Evolutionary conservation across 176 grass and related monocot species (phyloP), one percentile per base, ranked within the genome.

Genomic region (Canna indica): DNA sequence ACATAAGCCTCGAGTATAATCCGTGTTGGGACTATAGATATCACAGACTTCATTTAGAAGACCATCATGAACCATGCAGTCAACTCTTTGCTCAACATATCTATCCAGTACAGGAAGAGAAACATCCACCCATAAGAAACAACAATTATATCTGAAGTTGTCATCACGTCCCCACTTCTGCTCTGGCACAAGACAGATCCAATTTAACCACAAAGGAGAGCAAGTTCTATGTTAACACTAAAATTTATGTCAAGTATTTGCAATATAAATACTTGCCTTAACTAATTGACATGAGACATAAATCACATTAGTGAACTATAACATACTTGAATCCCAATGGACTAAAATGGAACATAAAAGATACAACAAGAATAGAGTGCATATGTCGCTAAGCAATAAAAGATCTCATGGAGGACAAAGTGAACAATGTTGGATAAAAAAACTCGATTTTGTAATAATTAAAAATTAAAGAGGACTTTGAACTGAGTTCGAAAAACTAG

Each of bases 61-160:
- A 29, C 84, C 86, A 72, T 70, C 70, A 90, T 84, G 53, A 79
- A 93, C 79, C 94, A 99, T 93, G 76, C 76, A 82, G 63, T 99
- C 73, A 11, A 99, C 89, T 39, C 94, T 87, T 82, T 80, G 50
- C 57, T 86, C 69, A 75, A 93, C 84, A 67, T 99, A 90, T 59
- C 42, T 70, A 69, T 99, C 89, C 79, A 99, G 70, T 45, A 82
- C 84, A 66, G 77, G 70, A 70, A 93, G 73, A 44, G 86, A 83
- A 33, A 86, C 94, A 85, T 99, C 84, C 32, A 99, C 73, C 94
- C 94, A 97, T 71, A 93, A 13, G 81, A 99, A 93, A 73, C 84
- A 99, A 75, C 94, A 90, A 53, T 87, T 77, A 65, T 87, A 93
- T 80, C 78, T 84, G 69, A 84, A 99, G 75, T 61, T 81, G 77